These are phyloP conservation scores for Colletotrichum graminicola DNA, from an alignment of 2,329 filamentous ascomycete genomes.

Conservation along the genomic window DNA sequence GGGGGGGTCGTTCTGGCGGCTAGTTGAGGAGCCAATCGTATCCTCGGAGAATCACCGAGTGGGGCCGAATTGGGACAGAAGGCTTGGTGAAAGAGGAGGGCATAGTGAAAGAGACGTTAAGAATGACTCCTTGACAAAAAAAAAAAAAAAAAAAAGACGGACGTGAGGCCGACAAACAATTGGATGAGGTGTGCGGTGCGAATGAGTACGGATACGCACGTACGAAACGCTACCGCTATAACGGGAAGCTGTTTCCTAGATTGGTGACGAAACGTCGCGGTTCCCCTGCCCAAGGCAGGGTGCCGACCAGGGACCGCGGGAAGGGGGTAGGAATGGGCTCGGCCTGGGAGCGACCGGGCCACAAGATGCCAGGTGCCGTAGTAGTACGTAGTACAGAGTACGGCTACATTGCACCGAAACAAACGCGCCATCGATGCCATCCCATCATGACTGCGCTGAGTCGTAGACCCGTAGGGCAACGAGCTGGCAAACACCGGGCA, in stretches of 20 bases:
- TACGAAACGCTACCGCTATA: background rate
- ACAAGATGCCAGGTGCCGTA: constrained; percentile 6
- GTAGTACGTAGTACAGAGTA: no score
- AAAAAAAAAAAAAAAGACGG: constrained; percentile 4
- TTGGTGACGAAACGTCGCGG: constrained; percentile 34
- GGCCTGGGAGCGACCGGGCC: background rate
- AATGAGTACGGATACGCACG: no score
- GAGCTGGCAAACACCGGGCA: background rate
- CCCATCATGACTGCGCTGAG: background rate
- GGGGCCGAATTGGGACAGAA: background rate
- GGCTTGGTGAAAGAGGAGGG: constrained; percentile 7
- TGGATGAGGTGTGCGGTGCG: no score
- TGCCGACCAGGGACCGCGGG: constrained; percentile 33
- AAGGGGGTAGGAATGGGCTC: constrained; percentile 4
- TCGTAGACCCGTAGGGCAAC: no score
- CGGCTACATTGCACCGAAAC: no score
- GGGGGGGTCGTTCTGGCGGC: constrained; percentile 15
- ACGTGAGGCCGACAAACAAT: background rate
- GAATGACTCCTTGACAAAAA: background rate
- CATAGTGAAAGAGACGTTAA: background rate
- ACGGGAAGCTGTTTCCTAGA: constrained; percentile 23
- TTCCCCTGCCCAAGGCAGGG: constrained; percentile 21
- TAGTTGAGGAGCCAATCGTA: constrained; percentile 29
- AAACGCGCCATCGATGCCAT: background rate
- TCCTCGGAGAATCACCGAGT: constrained; percentile 15